These are phyloP conservation scores for Teratosphaeria zuluensis DNA, from an alignment of 2,329 filamentous ascomycete species.

Conservation along the genomic window DNA sequence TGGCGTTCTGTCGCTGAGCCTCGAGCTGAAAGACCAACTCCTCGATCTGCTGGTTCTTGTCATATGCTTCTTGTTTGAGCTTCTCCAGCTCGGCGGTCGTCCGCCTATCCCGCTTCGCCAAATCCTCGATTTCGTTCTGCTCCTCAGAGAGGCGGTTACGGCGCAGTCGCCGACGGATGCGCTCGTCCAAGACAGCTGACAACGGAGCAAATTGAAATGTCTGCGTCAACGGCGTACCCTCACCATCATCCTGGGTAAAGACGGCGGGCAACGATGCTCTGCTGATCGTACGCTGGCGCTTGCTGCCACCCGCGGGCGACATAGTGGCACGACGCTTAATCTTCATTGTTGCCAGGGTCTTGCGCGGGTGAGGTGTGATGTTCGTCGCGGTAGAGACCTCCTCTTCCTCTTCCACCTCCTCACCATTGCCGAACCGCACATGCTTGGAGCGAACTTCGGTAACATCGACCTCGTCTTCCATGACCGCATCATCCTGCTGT, in stretches of 20 bases:
- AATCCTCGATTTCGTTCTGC: conserved; percentile 29
- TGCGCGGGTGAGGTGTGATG: conserved; percentile 24
- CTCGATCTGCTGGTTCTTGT: conserved; percentile 23
- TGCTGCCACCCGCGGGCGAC: conserved; percentile 16
- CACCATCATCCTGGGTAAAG: conserved; percentile 13
- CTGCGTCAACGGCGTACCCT: conserved; percentile 9
- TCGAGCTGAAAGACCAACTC: conserved; percentile 29
- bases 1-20: conserved; percentile 28
- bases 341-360: conserved; percentile 11
- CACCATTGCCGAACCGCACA: conserved; percentile 22
- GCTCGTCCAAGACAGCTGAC: conserved; percentile 21
- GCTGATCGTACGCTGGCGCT: conserved; percentile 15
- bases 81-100: conserved; percentile 23
- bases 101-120: conserved; percentile 19
- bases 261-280: conserved; percentile 23
- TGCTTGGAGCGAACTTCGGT: conserved; percentile 15
- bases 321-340: conserved; percentile 24
- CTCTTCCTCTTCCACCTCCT: conserved; percentile 7
- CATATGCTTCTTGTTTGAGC: conserved; percentile 27
- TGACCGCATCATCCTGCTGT: conserved; percentile 5
- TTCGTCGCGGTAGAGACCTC: conserved; percentile 19
- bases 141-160: conserved; percentile 31
- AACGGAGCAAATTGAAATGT: conserved; percentile 23
- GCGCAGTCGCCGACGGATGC: conserved; percentile 29
- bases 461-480: conserved; percentile 7